phyloP scores from a whole-genome alignment of 2,329 filamentous ascomycete genomes.

The Drechslerella coelobrocha region DNA sequence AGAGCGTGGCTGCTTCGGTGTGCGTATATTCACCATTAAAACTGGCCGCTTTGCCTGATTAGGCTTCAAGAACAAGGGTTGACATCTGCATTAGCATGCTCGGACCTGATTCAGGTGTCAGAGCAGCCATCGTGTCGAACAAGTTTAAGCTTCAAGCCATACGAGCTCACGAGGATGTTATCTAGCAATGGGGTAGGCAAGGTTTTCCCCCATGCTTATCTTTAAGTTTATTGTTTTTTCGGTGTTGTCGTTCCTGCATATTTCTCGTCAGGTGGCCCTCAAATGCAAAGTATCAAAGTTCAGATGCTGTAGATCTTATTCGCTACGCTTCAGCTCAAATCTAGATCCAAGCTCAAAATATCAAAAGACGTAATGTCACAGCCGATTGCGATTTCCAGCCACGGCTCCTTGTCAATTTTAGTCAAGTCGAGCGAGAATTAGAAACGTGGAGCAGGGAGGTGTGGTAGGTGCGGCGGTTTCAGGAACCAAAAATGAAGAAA shows the following conservation, averaged over 20 bases:
- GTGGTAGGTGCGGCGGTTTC: slow-evolving; percentile 15
- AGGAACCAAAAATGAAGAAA: slow-evolving; percentile 20
- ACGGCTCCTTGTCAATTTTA: slow-evolving; percentile 10
- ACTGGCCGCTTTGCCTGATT: slow-evolving; percentile 8
- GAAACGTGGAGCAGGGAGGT: slow-evolving; percentile 11
- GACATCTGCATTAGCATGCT: slow-evolving; percentile 12
- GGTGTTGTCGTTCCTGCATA: not conserved
- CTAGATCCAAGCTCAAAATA: not conserved
- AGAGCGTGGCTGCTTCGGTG: slow-evolving; percentile 14
- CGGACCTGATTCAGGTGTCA: slow-evolving; percentile 11
- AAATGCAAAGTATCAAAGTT: not conserved
- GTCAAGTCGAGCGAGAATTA: slow-evolving; percentile 11
- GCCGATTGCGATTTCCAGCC: slow-evolving; percentile 23
- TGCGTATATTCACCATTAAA: not conserved
- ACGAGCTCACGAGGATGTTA: too few species aligned
- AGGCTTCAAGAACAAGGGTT: not conserved
- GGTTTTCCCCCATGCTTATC: too few species aligned
- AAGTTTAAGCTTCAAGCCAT: too few species aligned
- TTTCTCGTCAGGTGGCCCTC: not conserved
- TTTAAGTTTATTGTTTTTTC: too few species aligned
- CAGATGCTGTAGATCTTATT: slow-evolving; percentile 18
- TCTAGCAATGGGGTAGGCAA: too few species aligned
- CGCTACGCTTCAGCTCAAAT: not conserved
- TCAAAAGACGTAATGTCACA: slow-evolving; percentile 36
- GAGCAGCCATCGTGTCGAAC: too few species aligned